These are phyloP conservation scores for Dryas alaskensis DNA, from an alignment of 306 rosid genomes.

Conservation along the genomic window DNA sequence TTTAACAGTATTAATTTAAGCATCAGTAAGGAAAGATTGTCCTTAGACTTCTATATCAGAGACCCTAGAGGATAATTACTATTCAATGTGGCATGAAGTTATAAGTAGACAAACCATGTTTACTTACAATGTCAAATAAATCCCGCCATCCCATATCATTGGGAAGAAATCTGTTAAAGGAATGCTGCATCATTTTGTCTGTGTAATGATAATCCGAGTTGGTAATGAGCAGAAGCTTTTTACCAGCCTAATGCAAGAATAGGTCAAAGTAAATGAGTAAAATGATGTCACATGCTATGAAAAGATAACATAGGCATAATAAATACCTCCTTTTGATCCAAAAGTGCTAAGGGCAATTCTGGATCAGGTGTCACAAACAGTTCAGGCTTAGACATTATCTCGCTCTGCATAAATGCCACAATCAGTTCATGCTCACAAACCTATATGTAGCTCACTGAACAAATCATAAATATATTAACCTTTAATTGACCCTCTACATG, in stretches of 20 bases:
- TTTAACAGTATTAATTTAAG: too few species aligned
- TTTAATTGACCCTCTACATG: slow-evolving; percentile 98
- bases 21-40: neutral
- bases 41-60: neutral
- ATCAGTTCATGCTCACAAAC: slow-evolving; percentile 28
- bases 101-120: neutral
- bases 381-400: slow-evolving; percentile 97
- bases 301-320: slow-evolving; percentile 14
- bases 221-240: slow-evolving; percentile 91
- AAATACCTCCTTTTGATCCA: slow-evolving; percentile 94
- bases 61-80: neutral
- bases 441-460: slow-evolving; percentile 4
- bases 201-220: slow-evolving; percentile 92
- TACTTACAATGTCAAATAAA: slow-evolving; percentile 92
- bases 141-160: slow-evolving; percentile 95
- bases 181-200: slow-evolving; percentile 94
- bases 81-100: neutral
- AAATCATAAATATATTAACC: slow-evolving; percentile 41
- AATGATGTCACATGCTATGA: slow-evolving; percentile 12
- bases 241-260: slow-evolving; percentile 76
- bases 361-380: slow-evolving; percentile 95
- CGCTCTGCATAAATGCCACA: slow-evolving; percentile 62
- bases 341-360: slow-evolving; percentile 77
- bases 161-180: slow-evolving; percentile 93
- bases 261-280: slow-evolving; percentile 19